Conservation (phyloP, 371 early-diverging fungal genomes). For the Synchytrium microbalum region DNA sequence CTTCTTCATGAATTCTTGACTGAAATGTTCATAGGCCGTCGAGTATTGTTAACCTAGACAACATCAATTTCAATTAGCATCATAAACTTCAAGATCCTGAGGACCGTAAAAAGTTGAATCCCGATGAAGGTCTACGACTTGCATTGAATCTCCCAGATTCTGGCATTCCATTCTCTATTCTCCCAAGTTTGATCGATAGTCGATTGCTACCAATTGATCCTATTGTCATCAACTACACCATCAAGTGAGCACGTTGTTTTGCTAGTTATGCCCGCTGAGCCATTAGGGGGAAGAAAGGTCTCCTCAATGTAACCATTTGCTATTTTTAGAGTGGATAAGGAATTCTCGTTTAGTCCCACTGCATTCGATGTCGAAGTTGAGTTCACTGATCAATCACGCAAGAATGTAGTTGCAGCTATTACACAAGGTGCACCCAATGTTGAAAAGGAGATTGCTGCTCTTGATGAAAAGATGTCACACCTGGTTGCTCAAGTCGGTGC, state of each 20-base stretch:
- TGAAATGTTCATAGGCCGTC: not conserved
- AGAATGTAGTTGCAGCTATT: slow-evolving; percentile 36
- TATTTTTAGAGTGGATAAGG: slow-evolving; percentile 27
- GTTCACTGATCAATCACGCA: slow-evolving; percentile 61
- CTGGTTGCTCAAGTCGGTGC: slow-evolving; percentile 74
- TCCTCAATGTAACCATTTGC: slow-evolving; percentile 2
- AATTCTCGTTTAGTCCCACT: slow-evolving; percentile 19
- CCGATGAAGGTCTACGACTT: slow-evolving; percentile 30
- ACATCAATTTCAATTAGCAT: slow-evolving; percentile 34
- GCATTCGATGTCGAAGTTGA: slow-evolving; percentile 83
- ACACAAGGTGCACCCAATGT: slow-evolving; percentile 13
- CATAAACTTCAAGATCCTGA: slow-evolving; percentile 77
- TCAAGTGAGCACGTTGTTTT: slow-evolving; percentile 44
- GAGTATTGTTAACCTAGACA: too few species aligned
- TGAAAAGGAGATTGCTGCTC: slow-evolving; percentile 29
- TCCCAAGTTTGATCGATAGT: slow-evolving; percentile 71
- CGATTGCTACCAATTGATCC: slow-evolving; percentile 82
- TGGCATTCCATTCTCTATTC: slow-evolving; percentile 65
- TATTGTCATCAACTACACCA: slow-evolving; percentile 80
- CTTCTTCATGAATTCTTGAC: not conserved
- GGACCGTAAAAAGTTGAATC: slow-evolving; percentile 56
- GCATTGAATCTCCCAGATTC: slow-evolving; percentile 52
- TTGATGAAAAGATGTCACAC: slow-evolving; percentile 41
- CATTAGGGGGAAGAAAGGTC: not conserved
- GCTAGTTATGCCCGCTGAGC: not conserved